Conservation (phyloP, 306 rosid species). For the Quercus rubra region DNA sequence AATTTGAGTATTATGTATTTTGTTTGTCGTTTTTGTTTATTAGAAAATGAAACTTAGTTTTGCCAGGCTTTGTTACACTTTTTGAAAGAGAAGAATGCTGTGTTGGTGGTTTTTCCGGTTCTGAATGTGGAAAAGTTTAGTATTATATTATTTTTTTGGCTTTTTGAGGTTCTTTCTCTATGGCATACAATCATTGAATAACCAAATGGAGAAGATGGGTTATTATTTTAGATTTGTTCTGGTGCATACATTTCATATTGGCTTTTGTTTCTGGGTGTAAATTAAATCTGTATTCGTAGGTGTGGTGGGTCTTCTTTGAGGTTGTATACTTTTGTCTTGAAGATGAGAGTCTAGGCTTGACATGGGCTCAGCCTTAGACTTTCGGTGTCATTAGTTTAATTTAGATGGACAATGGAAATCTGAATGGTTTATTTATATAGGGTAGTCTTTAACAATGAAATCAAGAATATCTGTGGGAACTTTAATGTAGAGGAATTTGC, state of each 20-base stretch:
- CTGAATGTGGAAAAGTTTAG: not conserved
- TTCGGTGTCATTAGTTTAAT: too few species aligned
- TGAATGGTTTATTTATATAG: too few species aligned
- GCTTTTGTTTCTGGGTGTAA: not conserved
- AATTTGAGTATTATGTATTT: not conserved
- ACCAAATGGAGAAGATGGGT: slow-evolving; percentile 3
- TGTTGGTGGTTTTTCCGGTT: not conserved
- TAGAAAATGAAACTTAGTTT: not conserved
- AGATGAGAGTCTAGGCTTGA: too few species aligned
- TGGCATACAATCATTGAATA: not conserved
- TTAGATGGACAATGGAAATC: too few species aligned
- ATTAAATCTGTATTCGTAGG: too few species aligned
- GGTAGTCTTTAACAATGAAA: too few species aligned
- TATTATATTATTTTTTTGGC: not conserved
- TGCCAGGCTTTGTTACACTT: not conserved
- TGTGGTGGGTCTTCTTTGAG: too few species aligned
- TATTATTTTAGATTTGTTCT: not conserved
- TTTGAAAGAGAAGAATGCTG: not conserved
- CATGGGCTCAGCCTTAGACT: too few species aligned
- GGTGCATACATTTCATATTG: not conserved
- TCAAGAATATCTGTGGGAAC: too few species aligned
- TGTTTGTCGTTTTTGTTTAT: slow-evolving; percentile 14
- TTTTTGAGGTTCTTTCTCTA: not conserved
- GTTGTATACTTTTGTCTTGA: too few species aligned
- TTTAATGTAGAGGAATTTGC: too few species aligned